Evolutionary conservation across 75 land plant genomes (phyloP), one percentile per base, ranked within the genome.

Genomic region (Sequoia sempervirens): DNA sequence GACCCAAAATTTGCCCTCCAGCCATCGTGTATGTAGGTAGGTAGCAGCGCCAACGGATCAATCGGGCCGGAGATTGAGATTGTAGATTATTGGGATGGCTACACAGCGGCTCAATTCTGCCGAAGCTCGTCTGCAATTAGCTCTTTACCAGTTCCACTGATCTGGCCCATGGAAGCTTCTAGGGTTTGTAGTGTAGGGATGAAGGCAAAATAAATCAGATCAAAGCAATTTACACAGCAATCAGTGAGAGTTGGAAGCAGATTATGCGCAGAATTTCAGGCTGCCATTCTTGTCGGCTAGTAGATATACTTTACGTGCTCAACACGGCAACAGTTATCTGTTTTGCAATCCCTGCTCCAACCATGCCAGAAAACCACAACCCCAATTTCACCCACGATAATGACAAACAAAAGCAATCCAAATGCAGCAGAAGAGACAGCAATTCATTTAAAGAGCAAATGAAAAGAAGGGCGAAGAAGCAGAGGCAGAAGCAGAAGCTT

Each of bases 191-290:
- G 50, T 70, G 14, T 10, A n/a, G 50, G 50, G 28, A 26, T 26
- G 47, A 8, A 58, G 64, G 6, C 23, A 20, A 23, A 40, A 78
- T 78, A 12, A 78, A 43, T 20, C 14, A 7, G 45, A 45, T 78
- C 30, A 3, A 23, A 70, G 26, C 73, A 68, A 68, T 76, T 38
- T 26, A 26, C n/a, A 76, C 28, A 43, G 46, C 47, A 78, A 78
- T 78, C 80, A 78, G 80, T 37, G 80, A 45, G 47, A 11, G 50
- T 43, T 20, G 10, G 12, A 43, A 43, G 50, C 45, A 70, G n/a
- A 78, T 43, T 78, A 43, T 78, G 80, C 46, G 73, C 80, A 78
- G 46, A 78, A 70, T 70, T 78, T 45, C 50, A 78, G 80, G 45
- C 80, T n/a, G n/a, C 80, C 30, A 47, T 14, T 40, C 80, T 78